phyloP scores from a whole-genome alignment of 345 rosid genomes.

The Populus euphratica region DNA sequence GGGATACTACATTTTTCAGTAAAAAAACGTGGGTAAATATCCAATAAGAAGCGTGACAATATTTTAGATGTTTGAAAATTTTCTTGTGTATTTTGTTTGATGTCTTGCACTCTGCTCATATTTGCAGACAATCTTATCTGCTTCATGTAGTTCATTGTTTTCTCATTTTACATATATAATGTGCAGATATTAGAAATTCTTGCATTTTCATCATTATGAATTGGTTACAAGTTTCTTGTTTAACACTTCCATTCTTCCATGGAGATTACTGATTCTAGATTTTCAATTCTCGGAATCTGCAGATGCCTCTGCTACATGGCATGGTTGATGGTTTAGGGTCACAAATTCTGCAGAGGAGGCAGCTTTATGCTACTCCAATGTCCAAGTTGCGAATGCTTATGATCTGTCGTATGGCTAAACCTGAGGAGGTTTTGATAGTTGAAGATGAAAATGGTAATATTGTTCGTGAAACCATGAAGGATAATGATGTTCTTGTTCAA shows the following conservation, averaged over 20 bases:
- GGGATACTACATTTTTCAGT: neutral
- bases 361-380: conserved; percentile 80
- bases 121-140: neutral
- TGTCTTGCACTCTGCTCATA: neutral
- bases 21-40: neutral
- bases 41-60: neutral
- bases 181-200: neutral
- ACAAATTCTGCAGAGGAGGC: conserved; percentile 77
- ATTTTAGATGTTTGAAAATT: neutral
- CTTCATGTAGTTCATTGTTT: neutral
- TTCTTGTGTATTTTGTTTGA: neutral
- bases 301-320: conserved; percentile 70
- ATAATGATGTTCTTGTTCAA: conserved; percentile 98
- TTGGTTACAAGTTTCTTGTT: neutral
- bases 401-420: conserved; percentile 99
- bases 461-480: conserved; percentile 98
- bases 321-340: conserved; percentile 87
- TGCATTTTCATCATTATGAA: neutral
- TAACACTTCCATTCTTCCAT: neutral
- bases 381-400: conserved; percentile 88
- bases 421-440: conserved; percentile 96
- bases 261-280: conserved; percentile 14
- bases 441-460: conserved; percentile 99
- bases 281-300: conserved; percentile 22
- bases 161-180: neutral